Percentiles rank a stretch among this genome's conserved stretches.
These are phyloP conservation scores for Plicaturopsis crispa DNA, from an alignment of 768 basidiomycete species.

Conservation along the genomic window DNA sequence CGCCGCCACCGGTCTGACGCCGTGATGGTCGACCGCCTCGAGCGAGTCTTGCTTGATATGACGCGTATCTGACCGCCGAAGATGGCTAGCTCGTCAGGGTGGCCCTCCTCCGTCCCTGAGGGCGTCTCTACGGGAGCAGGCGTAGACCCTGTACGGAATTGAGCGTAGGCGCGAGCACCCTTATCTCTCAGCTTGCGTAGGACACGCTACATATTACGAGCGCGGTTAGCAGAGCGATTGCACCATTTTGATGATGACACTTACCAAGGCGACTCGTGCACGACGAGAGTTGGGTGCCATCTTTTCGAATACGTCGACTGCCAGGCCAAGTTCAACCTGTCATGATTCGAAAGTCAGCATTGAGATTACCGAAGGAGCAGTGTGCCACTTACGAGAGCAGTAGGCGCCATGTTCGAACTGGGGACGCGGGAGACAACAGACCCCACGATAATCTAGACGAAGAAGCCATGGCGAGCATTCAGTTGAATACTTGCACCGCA, in stretches of 20 bases:
- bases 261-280: conserved; percentile 39
- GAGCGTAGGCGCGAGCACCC: conserved; percentile 7
- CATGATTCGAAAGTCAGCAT: no score
- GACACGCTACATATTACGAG: no score
- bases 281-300: conserved; percentile 35
- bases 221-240: no score
- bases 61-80: conserved; percentile 12
- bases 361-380: no score
- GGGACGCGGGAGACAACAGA: conserved; percentile 55
- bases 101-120: background rate
- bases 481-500: no score
- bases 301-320: conserved; percentile 37
- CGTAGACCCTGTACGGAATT: conserved; percentile 8
- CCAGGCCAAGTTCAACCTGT: conserved; percentile 40
- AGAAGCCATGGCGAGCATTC: no score
- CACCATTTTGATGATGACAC: no score
- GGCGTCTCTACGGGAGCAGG: conserved; percentile 4
- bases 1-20: background rate
- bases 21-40: conserved; percentile 3
- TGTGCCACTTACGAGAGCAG: no score
- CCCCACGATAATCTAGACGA: conserved; percentile 43
- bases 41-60: conserved; percentile 10
- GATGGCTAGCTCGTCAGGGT: conserved; percentile 15
- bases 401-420: conserved; percentile 37
- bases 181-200: conserved; percentile 12